Evolutionary conservation across 768 basidiomycete genomes (phyloP).

Genomic region (Amanita muscaria): DNA sequence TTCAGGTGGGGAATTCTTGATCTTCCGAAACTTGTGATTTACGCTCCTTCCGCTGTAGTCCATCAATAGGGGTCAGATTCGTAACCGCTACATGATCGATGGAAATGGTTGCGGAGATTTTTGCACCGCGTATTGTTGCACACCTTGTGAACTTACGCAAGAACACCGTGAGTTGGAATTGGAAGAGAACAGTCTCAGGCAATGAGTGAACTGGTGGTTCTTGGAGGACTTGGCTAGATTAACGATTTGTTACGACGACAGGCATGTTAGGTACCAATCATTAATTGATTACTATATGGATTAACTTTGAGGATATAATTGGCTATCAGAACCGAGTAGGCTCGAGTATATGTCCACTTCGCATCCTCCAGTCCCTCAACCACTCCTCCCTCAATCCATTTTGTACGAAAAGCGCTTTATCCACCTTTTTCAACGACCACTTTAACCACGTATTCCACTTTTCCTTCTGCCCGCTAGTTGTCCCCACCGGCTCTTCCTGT

Average conservation of each 20-base stretch:
- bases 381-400: conserved; percentile 23
- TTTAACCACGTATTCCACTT: conserved; percentile 20
- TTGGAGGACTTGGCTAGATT: too few relatives aligned
- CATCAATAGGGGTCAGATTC: conserved; percentile 24
- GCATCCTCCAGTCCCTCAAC: conserved; percentile 22
- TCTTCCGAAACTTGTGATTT: background rate
- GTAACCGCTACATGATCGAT: conserved; percentile 38
- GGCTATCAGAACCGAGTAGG: conserved; percentile 4
- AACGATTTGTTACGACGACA: too few relatives aligned
- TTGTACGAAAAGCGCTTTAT: conserved; percentile 15
- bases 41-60: conserved; percentile 6
- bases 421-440: conserved; percentile 23
- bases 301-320: too few relatives aligned
- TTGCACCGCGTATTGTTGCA: conserved; percentile 28
- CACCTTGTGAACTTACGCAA: conserved; percentile 34
- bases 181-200: conserved; percentile 27
- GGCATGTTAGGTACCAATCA: too few relatives aligned
- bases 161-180: conserved; percentile 31
- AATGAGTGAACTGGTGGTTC: too few relatives aligned
- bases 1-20: conserved; percentile 26
- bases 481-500: conserved; percentile 6
- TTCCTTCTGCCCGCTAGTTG: background rate
- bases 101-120: conserved; percentile 35
- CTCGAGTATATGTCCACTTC: conserved; percentile 17
- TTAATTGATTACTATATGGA: too few relatives aligned